Conservation (phyloP, 1,284 basidiomycete species). For the Naganishia liquefaciens region DNA sequence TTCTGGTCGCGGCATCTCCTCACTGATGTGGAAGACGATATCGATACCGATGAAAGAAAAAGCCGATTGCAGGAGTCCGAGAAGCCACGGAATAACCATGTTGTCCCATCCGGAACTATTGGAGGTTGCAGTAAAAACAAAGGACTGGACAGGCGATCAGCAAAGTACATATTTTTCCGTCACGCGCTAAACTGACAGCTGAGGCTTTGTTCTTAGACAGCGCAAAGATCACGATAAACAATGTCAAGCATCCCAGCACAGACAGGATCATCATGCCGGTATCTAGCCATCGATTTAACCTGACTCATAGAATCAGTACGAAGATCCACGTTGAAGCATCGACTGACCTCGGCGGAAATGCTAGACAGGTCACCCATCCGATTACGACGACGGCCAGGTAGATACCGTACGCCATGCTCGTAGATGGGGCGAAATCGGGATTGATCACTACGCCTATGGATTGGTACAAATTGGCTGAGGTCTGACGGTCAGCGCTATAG, state of each 20-base stretch:
- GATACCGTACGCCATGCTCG: background rate
- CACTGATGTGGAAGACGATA: slow-evolving; percentile 35
- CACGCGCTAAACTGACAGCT: slow-evolving; percentile 16
- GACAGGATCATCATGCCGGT: slow-evolving; percentile 16
- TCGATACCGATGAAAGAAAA: slow-evolving; percentile 30
- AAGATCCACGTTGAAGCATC: background rate
- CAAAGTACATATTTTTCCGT: too few species aligned
- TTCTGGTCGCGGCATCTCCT: slow-evolving; percentile 41
- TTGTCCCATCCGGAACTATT: slow-evolving; percentile 55
- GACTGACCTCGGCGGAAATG: background rate
- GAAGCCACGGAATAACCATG: slow-evolving; percentile 52
- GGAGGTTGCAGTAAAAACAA: slow-evolving; percentile 51
- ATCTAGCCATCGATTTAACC: slow-evolving; percentile 7
- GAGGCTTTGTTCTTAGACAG: slow-evolving; percentile 11
- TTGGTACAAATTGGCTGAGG: background rate
- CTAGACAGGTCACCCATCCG: background rate
- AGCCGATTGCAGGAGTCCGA: slow-evolving; percentile 47
- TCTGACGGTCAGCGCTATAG: background rate
- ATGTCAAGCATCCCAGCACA: slow-evolving; percentile 1
- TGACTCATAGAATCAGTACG: background rate
- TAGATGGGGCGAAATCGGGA: slow-evolving; percentile 8
- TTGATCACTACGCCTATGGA: slow-evolving; percentile 7
- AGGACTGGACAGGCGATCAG: slow-evolving; percentile 43
- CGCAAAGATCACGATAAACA: slow-evolving; percentile 12
- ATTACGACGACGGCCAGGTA: slow-evolving; percentile 8